Base-by-base conservation (phyloP, 805 yeast genomes). In the Metschnikowia colocasiae region DNA sequence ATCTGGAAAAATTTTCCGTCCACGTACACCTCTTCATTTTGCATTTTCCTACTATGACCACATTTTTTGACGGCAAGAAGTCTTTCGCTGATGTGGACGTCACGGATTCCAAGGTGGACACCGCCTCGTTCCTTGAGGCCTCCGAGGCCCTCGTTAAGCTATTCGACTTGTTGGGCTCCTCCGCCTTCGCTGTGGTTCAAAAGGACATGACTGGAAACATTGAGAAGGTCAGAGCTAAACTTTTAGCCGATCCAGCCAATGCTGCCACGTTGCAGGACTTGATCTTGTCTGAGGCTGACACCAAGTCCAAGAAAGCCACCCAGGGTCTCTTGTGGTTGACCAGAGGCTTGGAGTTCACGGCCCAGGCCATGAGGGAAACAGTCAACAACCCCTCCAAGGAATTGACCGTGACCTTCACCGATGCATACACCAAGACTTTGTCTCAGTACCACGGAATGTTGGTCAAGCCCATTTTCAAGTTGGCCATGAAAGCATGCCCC, bases 401-500 rank as follows among this genome's bases (percentile, higher is more conserved):
- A 69, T 74, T 89, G 63, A 72, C 85, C 47, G 79, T 75, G 61
- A 81, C 95, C 27, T 89, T 89, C 75, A 87, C 90, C 45, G 85
- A 83, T 58, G 86, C 95, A n/a, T 89, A 89, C 72, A 61, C 75
- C 52, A 85, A 84, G 69, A 89, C 96, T 4, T 77, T 89, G 63
- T 77, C 85, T 50, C 82, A 89, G 67, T 83, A 81, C 69, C 97
- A 89, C 71, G 82, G 84, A 45, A 80, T 89, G 78, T 73, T 89
- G 59, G 76, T 89, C 52, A 85, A 84, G 61, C 96, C 96, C 23
- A 81, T 90, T 45, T 89, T 89, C 79, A 87, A 87, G 70, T 76
- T 90, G 64, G 97, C 97, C 41, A 90, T 89, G 96, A 87, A 86
- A 67, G 95, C 96, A 1, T 87, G 95, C 67, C 97, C 97, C 10